Evolutionary conservation across 2,329 filamentous ascomycete genomes (phyloP), one percentile per base, ranked within the genome.

Genomic region (Pseudonectria buxi): DNA sequence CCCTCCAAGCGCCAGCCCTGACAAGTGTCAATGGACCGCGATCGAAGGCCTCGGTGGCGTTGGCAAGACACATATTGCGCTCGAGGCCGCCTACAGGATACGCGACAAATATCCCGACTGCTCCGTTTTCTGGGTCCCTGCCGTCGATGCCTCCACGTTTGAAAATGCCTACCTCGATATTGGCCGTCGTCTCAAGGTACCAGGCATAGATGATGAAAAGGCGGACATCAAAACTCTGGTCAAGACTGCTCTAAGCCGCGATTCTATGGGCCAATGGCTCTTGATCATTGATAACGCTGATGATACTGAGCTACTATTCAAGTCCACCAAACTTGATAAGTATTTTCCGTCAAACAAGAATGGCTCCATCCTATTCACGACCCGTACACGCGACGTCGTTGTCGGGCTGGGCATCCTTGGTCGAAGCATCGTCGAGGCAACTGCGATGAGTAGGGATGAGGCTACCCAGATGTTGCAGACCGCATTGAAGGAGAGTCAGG

Each of bases 241-340:
- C 4, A 62, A 62, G 26, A 28, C 26, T 4, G 45, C 43, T 10
- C 40, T 70, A 2, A 58, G 51, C 25, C 33, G 41, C 5, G 45
- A 51, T n/a, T 37, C 25, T n/a, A 39, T 30, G 2, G 50, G 55
- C 2, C 39, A 40, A 2, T 70, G 64, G 67, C 48, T 71, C 2
- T 36, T 70, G 27, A 49, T 71, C 26, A 33, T 70, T n/a, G 65
- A 71, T 35, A 70, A 68, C 32, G 62, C 61, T 10, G 63, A 70
- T 35, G 61, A 70, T 36, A 31, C 32, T 4, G 37, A 56, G 2
- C 36, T 65, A 3, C 35, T 63, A 1, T 50, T 55, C 26, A 44
- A 43, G 14, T 9, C 37, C 6, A 26, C 41, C 6, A 9, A 35
- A 5, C 41, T 61, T 3, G 28, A 24, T 1, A 34, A 56, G 5